These are phyloP conservation scores for Fusarium sarcochroum DNA, from an alignment of 2,329 filamentous ascomycete species.

Conservation along the genomic window DNA sequence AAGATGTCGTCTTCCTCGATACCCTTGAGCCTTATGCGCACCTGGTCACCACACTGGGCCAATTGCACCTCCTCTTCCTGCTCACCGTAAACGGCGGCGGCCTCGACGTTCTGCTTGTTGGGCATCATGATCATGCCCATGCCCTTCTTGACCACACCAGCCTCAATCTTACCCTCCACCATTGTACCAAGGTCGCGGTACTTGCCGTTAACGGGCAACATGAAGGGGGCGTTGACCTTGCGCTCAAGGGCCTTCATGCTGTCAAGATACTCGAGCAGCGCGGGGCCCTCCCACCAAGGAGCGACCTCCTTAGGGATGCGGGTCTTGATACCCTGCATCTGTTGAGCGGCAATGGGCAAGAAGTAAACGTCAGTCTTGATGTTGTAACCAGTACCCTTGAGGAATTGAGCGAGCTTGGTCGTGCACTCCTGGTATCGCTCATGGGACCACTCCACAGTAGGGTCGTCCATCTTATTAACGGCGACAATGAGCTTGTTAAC, in stretches of 20 bases:
- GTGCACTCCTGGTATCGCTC: slow-evolving; percentile 94
- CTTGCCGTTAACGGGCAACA: slow-evolving; percentile 98
- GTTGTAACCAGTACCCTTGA: slow-evolving; percentile 95
- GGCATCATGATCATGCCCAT: slow-evolving; percentile 94
- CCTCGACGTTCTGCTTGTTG: slow-evolving; percentile 84
- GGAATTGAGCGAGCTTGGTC: slow-evolving; percentile 86
- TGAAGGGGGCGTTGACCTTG: slow-evolving; percentile 97
- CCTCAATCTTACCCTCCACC: slow-evolving; percentile 97
- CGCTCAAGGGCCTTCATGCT: slow-evolving; percentile 92
- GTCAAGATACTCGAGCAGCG: slow-evolving; percentile 95
- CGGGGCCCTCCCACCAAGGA: slow-evolving; percentile 90
- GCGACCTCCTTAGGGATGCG: slow-evolving; percentile 82
- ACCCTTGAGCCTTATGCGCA: slow-evolving; percentile 91
- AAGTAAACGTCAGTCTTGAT: slow-evolving; percentile 93
- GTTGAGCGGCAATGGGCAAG: slow-evolving; percentile 96
- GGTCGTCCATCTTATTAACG: slow-evolving; percentile 99
- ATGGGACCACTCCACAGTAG: slow-evolving; percentile 95
- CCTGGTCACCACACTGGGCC: slow-evolving; percentile 93
- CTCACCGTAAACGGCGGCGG: slow-evolving; percentile 92
- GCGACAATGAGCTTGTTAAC: slow-evolving; percentile 96
- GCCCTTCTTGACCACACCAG: slow-evolving; percentile 92
- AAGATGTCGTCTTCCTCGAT: slow-evolving; percentile 98
- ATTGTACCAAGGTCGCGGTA: slow-evolving; percentile 98
- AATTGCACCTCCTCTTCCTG: slow-evolving; percentile 90
- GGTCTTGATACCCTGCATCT: slow-evolving; percentile 87